These are phyloP conservation scores for Sporodiniella umbellata DNA, from an alignment of 371 early-diverging fungal genomes.

Conservation along the genomic window DNA sequence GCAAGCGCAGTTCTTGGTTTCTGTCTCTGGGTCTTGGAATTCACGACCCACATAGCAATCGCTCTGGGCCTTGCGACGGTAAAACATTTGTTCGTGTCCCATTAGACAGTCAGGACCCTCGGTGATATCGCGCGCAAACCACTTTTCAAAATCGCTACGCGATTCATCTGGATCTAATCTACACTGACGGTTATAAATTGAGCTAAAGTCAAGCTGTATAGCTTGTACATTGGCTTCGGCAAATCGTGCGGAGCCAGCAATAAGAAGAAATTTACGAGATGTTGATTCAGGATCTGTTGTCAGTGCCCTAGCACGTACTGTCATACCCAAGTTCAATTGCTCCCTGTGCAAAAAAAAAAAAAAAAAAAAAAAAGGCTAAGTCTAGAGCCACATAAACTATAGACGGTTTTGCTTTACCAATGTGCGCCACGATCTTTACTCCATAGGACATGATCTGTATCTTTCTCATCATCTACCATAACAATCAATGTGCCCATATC, in stretches of 20 bases:
- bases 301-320: slow-evolving; percentile 55
- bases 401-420: slow-evolving; percentile 65
- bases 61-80: slow-evolving; percentile 73
- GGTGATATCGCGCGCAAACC: slow-evolving; percentile 63
- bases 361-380: no score
- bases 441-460: slow-evolving; percentile 68
- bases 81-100: slow-evolving; percentile 76
- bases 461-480: slow-evolving; percentile 71
- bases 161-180: slow-evolving; percentile 43
- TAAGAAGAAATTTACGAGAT: slow-evolving; percentile 55
- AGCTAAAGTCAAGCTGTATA: slow-evolving; percentile 71
- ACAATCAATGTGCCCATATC: slow-evolving; percentile 83
- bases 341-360: slow-evolving; percentile 28
- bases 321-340: slow-evolving; percentile 35
- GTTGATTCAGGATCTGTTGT: slow-evolving; percentile 67
- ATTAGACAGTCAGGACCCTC: slow-evolving; percentile 78
- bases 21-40: slow-evolving; percentile 53
- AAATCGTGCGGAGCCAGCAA: slow-evolving; percentile 32
- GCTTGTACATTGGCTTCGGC: slow-evolving; percentile 38
- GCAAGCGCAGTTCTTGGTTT: slow-evolving; percentile 71
- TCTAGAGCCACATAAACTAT: no score
- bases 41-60: slow-evolving; percentile 77
- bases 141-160: slow-evolving; percentile 76
- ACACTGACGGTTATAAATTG: slow-evolving; percentile 66
- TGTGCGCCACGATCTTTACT: slow-evolving; percentile 77